Evolutionary conservation across 805 yeast species (phyloP).

Genomic region (Starmerella tilneyi): DNA sequence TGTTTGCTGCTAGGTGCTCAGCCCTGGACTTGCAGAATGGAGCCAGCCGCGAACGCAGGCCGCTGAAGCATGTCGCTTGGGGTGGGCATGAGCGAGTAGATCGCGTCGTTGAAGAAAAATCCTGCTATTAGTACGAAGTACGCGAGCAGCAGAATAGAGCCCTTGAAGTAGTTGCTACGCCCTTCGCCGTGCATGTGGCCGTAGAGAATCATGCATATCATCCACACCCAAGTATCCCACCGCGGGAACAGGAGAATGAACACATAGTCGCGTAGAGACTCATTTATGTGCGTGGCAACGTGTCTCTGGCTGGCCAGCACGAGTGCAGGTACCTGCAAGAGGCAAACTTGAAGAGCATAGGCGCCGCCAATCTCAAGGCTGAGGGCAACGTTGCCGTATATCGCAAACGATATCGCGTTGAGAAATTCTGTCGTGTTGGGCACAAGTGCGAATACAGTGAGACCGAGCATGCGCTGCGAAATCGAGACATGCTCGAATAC

Average conservation of each 20-base stretch:
- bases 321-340: conserved; percentile 84
- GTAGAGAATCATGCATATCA: conserved; percentile 77
- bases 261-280: conserved; percentile 29
- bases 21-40: too few species aligned
- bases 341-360: conserved; percentile 88
- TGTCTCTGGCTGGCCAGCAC: conserved; percentile 58
- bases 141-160: conserved; percentile 71
- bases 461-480: conserved; percentile 80
- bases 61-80: background rate
- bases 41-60: background rate
- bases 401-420: conserved; percentile 93
- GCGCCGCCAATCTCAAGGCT: conserved; percentile 98
- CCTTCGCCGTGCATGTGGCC: conserved; percentile 95
- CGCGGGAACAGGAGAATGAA: conserved; percentile 84
- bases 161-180: conserved; percentile 90
- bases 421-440: conserved; percentile 96
- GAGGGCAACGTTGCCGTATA: conserved; percentile 88
- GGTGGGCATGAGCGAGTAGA: conserved; percentile 27
- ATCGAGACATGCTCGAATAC: conserved; percentile 72
- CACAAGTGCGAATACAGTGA: conserved; percentile 88
- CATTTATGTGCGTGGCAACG: conserved; percentile 15
- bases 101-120: conserved; percentile 53
- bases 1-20: background rate
- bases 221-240: conserved; percentile 85
- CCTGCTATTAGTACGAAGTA: conserved; percentile 71